These are phyloP conservation scores for Candida mattraensis DNA, from an alignment of 805 yeast genomes.

Conservation along the genomic window DNA sequence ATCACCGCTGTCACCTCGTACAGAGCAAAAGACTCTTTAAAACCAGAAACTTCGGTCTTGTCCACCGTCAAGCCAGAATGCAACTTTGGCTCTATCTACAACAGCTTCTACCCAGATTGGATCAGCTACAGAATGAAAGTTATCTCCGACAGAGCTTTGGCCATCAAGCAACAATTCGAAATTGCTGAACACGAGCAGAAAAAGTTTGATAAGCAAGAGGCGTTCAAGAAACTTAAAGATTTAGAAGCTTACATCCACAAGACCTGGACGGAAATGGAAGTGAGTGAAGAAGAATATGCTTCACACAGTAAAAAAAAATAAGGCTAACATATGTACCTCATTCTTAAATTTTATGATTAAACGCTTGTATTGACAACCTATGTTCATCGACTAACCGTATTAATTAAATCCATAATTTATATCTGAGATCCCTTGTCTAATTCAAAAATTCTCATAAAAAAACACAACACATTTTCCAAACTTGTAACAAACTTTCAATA, in stretches of 20 bases:
- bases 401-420: slow-evolving; percentile 5
- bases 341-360: slow-evolving; percentile 4
- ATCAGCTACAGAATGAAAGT: slow-evolving; percentile 39
- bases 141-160: slow-evolving; percentile 33
- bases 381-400: neutral
- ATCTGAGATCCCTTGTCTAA: too few relatives aligned
- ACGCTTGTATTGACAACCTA: neutral
- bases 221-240: slow-evolving; percentile 34
- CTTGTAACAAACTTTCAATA: too few relatives aligned
- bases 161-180: slow-evolving; percentile 28
- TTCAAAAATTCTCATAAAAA: too few relatives aligned
- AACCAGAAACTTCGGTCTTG: slow-evolving; percentile 40
- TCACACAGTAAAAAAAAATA: slow-evolving; percentile 6
- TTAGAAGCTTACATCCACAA: slow-evolving; percentile 28
- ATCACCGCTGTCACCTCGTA: slow-evolving; percentile 44
- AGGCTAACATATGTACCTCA: neutral
- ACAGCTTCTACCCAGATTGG: slow-evolving; percentile 42
- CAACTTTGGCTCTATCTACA: slow-evolving; percentile 36
- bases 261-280: slow-evolving; percentile 38
- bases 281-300: slow-evolving; percentile 28
- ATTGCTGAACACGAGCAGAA: slow-evolving; percentile 25
- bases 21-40: slow-evolving; percentile 39
- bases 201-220: slow-evolving; percentile 38
- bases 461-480: too few relatives aligned
- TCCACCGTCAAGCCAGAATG: slow-evolving; percentile 42